Base-by-base conservation (phyloP, 75 land plant genomes). In the Cryptomeria japonica region DNA sequence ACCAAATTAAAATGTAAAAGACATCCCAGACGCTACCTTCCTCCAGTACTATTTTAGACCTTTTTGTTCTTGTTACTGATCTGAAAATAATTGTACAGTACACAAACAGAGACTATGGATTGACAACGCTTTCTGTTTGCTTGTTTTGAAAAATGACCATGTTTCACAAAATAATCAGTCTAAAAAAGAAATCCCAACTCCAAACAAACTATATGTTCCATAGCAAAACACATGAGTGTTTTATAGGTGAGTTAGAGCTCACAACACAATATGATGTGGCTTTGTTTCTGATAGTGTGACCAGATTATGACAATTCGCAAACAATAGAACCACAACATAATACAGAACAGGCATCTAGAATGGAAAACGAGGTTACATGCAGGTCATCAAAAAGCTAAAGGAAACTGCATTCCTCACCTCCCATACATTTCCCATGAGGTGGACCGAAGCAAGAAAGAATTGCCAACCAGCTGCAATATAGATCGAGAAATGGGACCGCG, bases 371-470 rank as follows among this genome's bases (percentile, higher is more conserved):
- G 37, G 73, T 10, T 38, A 51, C 36, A 64, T 8, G 87, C 87
- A 75, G 42, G 83, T n/a, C 38, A 73, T 80, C 39, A 78, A 87
- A 80, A 76, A 46, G 36, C 42, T 38, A 86, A 31, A 83, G 70
- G 28, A 28, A 87, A 31, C 39, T 46, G 19, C 14, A 82, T 42
- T 36, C 44, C 55, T 39, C 44, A 96, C 98, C 97, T 97, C 61
- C 99, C 99, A 91, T 97, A 98, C 38, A 90, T 89, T 91, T 98
- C 99, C 99, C 99, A 98, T n/a, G 99, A 93, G 88, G 95, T 90
- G 75, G 99, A 95, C 84, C 97, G 92, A n/a, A 95, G 92, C 78
- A 98, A 88, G 86, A 94, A 96, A 46, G 99, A 96, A 86, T 95
- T 89, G 58, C 99, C 99, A 41, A 93, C 89, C 78, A 97, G 88